A percentile compares a stretch with the other conserved stretches of the same genome.
phyloP scores from a whole-genome alignment of 306 rosid genomes.

The Morella rubra region DNA sequence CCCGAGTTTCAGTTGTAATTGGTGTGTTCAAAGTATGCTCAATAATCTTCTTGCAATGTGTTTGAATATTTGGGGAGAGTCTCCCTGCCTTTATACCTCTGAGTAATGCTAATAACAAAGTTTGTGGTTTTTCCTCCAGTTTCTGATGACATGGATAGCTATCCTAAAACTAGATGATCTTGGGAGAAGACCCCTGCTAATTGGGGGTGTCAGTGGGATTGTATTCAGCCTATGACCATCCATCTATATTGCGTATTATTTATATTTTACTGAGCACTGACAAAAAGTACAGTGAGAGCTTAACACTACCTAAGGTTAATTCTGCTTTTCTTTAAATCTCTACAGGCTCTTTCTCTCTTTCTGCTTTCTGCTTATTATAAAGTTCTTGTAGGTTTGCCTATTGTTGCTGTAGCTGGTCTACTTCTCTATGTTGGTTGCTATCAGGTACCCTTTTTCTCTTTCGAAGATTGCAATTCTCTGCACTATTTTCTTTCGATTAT shows the following conservation, averaged over 20 bases:
- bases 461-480: slow-evolving; percentile 19
- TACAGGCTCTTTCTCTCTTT: slow-evolving; percentile 69
- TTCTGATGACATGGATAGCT: slow-evolving; percentile 86
- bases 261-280: background rate
- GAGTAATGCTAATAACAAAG: slow-evolving; percentile 18
- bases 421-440: slow-evolving; percentile 97
- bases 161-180: slow-evolving; percentile 89
- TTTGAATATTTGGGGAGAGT: background rate
- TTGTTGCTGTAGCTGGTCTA: slow-evolving; percentile 84
- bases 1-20: slow-evolving; percentile 89
- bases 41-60: slow-evolving; percentile 17
- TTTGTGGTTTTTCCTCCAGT: slow-evolving; percentile 46
- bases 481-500: slow-evolving; percentile 4
- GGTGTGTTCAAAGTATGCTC: slow-evolving; percentile 87
- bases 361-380: slow-evolving; percentile 88
- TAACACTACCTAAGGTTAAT: background rate
- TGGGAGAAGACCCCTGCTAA: slow-evolving; percentile 90
- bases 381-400: slow-evolving; percentile 81
- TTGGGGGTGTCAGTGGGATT: slow-evolving; percentile 89
- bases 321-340: slow-evolving; percentile 27
- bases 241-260: background rate
- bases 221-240: slow-evolving; percentile 47
- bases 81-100: background rate
- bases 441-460: slow-evolving; percentile 57
- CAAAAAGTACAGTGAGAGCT: slow-evolving; percentile 11